Evolutionary conservation across 208 protist genomes (phyloP).

Genomic region (Balamuthia mandrillaris): DNA sequence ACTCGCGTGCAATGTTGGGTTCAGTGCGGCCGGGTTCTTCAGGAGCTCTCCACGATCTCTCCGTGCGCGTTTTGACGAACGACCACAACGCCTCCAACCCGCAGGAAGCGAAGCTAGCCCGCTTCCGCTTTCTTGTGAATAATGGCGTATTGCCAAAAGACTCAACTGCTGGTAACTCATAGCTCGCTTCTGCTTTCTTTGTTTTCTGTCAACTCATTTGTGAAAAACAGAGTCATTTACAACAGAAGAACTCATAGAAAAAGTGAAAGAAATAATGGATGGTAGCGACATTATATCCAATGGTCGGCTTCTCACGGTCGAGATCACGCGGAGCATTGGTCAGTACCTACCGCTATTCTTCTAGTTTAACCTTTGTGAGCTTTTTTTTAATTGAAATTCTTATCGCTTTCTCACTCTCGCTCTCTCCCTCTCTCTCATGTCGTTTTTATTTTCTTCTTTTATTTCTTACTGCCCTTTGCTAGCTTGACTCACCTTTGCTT

Average conservation of each 20-base stretch:
- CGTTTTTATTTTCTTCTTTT: too few relatives aligned
- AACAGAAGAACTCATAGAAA: not conserved
- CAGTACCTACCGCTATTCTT: too few relatives aligned
- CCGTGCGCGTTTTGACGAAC: not conserved
- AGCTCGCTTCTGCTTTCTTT: not conserved
- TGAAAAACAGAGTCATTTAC: not conserved
- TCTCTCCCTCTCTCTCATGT: too few relatives aligned
- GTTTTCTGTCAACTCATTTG: not conserved
- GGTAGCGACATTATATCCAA: not conserved
- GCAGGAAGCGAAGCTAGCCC: not conserved
- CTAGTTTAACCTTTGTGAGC: too few relatives aligned
- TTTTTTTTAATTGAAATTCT: too few relatives aligned
- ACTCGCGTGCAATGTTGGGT: not conserved
- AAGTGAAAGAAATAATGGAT: not conserved
- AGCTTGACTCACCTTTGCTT: too few relatives aligned
- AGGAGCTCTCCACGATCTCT: not conserved
- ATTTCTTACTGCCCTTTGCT: too few relatives aligned
- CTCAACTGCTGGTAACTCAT: not conserved
- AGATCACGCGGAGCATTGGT: not conserved
- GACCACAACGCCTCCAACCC: not conserved
- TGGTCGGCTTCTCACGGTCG: not conserved
- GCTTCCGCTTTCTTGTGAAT: not conserved
- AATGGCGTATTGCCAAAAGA: not conserved
- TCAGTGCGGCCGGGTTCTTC: not conserved
- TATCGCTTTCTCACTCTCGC: too few relatives aligned